phyloP scores from a whole-genome alignment of 257 asterid genomes.

The Euphrasia confusa region DNA sequence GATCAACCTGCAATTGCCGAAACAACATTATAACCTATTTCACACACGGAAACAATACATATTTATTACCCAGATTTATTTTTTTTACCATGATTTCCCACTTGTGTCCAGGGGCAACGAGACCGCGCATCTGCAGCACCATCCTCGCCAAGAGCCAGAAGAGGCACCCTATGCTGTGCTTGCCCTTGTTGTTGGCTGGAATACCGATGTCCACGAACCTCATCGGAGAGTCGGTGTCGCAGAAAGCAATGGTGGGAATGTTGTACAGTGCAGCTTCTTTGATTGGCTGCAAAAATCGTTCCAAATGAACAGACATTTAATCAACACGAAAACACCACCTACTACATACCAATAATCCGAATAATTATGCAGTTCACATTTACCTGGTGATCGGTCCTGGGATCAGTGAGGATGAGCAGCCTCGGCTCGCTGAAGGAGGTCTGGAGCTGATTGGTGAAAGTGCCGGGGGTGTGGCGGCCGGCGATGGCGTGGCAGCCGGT shows the following conservation, averaged over 20 bases:
- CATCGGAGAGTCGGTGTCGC: no score
- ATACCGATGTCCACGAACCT: no score
- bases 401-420: conserved; percentile 39
- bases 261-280: no score
- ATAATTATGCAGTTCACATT: background rate
- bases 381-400: conserved; percentile 44
- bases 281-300: conserved; percentile 29
- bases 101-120: conserved; percentile 29
- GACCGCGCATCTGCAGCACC: conserved; percentile 52
- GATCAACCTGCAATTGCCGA: conserved; percentile 33
- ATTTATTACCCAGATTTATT: conserved; percentile 40
- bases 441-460: conserved; percentile 41
- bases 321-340: no score
- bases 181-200: no score
- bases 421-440: conserved; percentile 44
- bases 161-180: no score
- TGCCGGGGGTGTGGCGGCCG: conserved; percentile 47
- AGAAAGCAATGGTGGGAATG: no score
- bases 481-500: conserved; percentile 39
- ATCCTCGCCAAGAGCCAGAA: conserved; percentile 38
- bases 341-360: conserved; percentile 39
- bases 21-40: background rate
- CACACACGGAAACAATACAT: background rate
- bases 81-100: conserved; percentile 27
- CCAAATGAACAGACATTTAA: no score